Percentiles rank a stretch among this genome's conserved stretches.
These are phyloP conservation scores for Danielia reshetovae DNA, from an alignment of 805 yeast species.

Conservation along the genomic window DNA sequence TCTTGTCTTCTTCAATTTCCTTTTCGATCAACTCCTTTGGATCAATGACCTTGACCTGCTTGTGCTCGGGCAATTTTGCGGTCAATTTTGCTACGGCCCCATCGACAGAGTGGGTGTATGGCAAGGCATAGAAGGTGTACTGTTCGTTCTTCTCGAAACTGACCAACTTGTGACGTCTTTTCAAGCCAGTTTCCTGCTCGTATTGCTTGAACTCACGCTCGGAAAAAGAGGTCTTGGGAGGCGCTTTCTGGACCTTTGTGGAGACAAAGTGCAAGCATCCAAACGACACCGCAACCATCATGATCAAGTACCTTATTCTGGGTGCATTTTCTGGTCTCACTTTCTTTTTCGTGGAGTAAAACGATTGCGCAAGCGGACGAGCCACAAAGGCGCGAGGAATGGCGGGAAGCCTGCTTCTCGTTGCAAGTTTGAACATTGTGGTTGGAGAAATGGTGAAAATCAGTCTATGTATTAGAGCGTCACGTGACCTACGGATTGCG, in stretches of 20 bases:
- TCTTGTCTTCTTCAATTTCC: slow-evolving; percentile 44
- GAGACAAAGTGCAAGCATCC: slow-evolving; percentile 30
- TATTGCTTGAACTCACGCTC: slow-evolving; percentile 48
- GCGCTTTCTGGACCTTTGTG: slow-evolving; percentile 26
- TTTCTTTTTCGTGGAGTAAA: slow-evolving; percentile 1
- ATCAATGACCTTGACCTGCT: slow-evolving; percentile 42
- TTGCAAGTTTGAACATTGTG: background rate
- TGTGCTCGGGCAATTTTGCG: slow-evolving; percentile 11
- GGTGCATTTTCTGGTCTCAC: slow-evolving; percentile 19
- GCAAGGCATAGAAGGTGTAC: slow-evolving; percentile 40
- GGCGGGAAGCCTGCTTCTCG: background rate
- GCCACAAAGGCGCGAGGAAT: too few species aligned
- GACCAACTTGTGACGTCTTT: slow-evolving; percentile 45
- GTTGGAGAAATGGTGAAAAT: background rate
- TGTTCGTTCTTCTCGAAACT: slow-evolving; percentile 33
- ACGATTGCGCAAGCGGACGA: background rate
- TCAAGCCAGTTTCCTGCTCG: slow-evolving; percentile 49
- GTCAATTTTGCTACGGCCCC: slow-evolving; percentile 10
- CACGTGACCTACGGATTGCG: background rate
- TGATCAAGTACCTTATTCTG: slow-evolving; percentile 33
- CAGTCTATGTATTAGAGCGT: too few species aligned
- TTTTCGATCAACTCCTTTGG: slow-evolving; percentile 45
- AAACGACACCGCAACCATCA: slow-evolving; percentile 30
- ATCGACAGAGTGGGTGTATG: slow-evolving; percentile 22
- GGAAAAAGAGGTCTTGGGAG: slow-evolving; percentile 37